A percentile compares a stretch with the other conserved stretches of the same genome.
phyloP scores from a whole-genome alignment of 495 filamentous ascomycete genomes.

The Niebla homalea region DNA sequence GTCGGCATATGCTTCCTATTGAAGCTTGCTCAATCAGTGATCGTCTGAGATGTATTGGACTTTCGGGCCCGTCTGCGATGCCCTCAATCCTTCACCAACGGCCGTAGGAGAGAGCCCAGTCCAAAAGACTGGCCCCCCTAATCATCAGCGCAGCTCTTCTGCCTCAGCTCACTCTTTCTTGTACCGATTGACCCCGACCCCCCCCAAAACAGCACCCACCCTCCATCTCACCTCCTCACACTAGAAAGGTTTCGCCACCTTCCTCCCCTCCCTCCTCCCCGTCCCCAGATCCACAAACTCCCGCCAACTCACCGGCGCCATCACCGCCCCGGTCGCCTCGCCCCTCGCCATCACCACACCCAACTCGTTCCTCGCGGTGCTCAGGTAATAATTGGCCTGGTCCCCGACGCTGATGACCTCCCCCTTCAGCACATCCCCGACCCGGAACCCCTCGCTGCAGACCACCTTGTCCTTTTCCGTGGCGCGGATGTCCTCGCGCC shows the following conservation, averaged over 20 bases:
- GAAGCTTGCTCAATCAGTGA: not conserved
- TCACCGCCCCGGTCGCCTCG: slow-evolving; percentile 64
- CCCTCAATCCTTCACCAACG: no score
- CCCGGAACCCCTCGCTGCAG: slow-evolving; percentile 80
- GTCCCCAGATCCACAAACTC: slow-evolving; percentile 77
- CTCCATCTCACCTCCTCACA: not conserved
- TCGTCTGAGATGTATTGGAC: not conserved
- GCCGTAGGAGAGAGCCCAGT: no score
- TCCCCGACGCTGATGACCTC: slow-evolving; percentile 86
- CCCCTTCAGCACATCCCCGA: slow-evolving; percentile 85
- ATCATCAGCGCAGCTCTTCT: no score
- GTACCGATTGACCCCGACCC: no score
- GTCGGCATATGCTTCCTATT: not conserved
- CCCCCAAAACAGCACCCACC: not conserved
- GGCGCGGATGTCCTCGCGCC: slow-evolving; percentile 80
- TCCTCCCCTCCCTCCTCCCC: slow-evolving; percentile 66
- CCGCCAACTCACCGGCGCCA: slow-evolving; percentile 89
- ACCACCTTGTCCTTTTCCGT: slow-evolving; percentile 93
- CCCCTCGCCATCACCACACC: slow-evolving; percentile 91
- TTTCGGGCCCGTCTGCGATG: not conserved
- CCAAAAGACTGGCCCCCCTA: no score
- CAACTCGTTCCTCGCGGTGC: slow-evolving; percentile 76
- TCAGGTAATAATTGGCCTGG: slow-evolving; percentile 84
- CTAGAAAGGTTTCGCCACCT: slow-evolving; percentile 84
- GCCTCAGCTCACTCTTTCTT: no score